phyloP scores from a whole-genome alignment of 2,329 filamentous ascomycete species.

The Lasiodiplodia hormozganensis region DNA sequence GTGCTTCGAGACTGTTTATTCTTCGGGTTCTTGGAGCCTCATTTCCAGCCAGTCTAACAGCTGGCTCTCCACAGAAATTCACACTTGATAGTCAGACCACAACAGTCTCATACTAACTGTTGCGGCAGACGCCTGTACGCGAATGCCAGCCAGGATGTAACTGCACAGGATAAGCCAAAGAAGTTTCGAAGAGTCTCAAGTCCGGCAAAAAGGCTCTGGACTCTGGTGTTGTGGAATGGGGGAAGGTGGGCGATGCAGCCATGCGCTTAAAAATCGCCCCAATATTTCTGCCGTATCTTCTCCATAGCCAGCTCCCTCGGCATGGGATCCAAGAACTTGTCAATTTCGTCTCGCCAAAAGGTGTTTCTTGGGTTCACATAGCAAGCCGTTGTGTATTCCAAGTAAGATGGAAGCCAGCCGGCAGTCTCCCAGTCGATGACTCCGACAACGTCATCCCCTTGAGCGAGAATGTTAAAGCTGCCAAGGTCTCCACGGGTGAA shows the following conservation, averaged over 20 bases:
- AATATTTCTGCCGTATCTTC: constrained; percentile 36
- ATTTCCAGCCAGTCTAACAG: no score
- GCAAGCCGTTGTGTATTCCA: constrained; percentile 52
- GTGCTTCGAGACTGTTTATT: no score
- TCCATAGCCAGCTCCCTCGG: constrained; percentile 53
- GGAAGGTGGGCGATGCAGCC: constrained; percentile 42
- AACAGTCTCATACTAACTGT: no score
- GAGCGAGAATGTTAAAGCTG: constrained; percentile 52
- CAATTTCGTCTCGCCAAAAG: constrained; percentile 45
- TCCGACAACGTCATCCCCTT: constrained; percentile 51
- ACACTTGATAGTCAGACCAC: no score
- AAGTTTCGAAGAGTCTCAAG: constrained; percentile 45
- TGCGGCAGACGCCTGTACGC: no score
- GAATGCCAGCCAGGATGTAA: no score
- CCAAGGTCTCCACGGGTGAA: constrained; percentile 62
- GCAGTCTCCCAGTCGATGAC: constrained; percentile 58
- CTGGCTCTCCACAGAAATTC: no score
- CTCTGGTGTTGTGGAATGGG: constrained; percentile 44
- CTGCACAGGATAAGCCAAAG: constrained; percentile 46
- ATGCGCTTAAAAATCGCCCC: constrained; percentile 37
- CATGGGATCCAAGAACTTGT: constrained; percentile 47
- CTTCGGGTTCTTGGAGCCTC: no score
- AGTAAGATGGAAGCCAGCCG: constrained; percentile 58
- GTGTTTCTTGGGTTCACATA: constrained; percentile 51
- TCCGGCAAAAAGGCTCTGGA: constrained; percentile 43